Base-by-base conservation (phyloP, 1,284 basidiomycete genomes). In the Moesziomyces globuligerus region DNA sequence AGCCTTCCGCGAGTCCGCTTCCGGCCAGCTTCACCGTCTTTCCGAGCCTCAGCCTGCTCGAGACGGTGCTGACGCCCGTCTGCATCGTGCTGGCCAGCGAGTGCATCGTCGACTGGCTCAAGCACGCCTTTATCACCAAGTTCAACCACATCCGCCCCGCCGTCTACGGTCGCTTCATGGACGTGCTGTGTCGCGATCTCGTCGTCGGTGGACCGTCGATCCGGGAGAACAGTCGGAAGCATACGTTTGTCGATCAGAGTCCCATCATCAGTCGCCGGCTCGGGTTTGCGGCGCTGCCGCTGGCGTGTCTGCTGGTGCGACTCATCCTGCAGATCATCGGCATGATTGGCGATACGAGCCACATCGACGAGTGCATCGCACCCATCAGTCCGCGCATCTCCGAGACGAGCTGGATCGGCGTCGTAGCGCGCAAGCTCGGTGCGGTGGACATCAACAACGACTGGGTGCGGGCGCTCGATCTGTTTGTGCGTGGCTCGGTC, bases 81-180 rank as follows among this genome's bases (percentile, higher is more conserved):
- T 71, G 95, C 42, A 91, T 93, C 5, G 96, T 99, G 3, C 86
- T 98, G 79, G 80, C 89, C 1, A 96, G 93, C 7, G 96, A 99
- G 83, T 91, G 93, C 87, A 83, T 93, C 5, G 96, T 99, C 25
- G 96, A 99, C 83, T 98, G 95, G 96, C 87, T 98, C 58, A 98
- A 99, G 81, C 96, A 99, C 80, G 95, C 95, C 1, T 99, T 98
- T 84, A 98, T 99, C 78, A 95, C 94, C 52, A 98, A 98, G 83
- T 98, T 98, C 83, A 87, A 87, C 43, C 83, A 84, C 59, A 94
- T 99, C 51, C 89, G 95, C 1, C 93, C 94, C 0, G 91, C 90
- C 0, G 92, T 98, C 1, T 99, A 98, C 74, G 94, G 94, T 62
- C 87, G 96, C 11, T 99, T 94, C 83, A 93, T 91, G 11, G 96